Percentiles rank a stretch among this genome's conserved stretches.
phyloP scores from a whole-genome alignment of 176 grass and related monocot genomes.

The Avena sativa region DNA sequence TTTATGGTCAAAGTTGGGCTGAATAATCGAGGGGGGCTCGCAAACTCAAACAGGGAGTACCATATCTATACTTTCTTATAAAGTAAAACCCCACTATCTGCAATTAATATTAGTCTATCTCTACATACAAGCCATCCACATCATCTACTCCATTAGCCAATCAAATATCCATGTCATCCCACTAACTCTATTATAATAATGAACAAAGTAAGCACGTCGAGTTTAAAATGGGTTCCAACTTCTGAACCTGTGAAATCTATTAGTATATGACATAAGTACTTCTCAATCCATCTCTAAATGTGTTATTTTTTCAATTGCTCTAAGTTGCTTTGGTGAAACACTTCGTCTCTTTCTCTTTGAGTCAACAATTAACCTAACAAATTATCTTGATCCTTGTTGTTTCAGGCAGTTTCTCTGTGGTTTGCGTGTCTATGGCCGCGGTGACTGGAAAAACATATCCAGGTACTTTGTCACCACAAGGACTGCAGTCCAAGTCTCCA shows the following conservation, averaged over 20 bases:
- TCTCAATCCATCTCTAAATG: background rate
- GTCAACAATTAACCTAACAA: background rate
- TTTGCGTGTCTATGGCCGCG: background rate
- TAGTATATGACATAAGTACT: background rate
- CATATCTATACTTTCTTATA: too few relatives aligned
- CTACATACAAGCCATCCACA: too few relatives aligned
- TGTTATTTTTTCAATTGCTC: background rate
- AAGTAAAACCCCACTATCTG: too few relatives aligned
- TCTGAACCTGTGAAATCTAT: background rate
- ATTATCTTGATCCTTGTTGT: background rate
- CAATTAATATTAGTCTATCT: too few relatives aligned
- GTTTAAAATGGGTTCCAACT: background rate
- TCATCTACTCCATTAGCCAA: too few relatives aligned
- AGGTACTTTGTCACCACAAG: background rate
- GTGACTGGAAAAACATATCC: slow-evolving; percentile 37
- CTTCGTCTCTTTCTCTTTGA: background rate
- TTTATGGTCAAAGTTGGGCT: too few relatives aligned
- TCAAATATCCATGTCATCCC: too few relatives aligned
- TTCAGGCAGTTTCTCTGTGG: slow-evolving; percentile 17
- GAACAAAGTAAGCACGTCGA: background rate
- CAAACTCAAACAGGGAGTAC: too few relatives aligned
- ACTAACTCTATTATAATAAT: background rate
- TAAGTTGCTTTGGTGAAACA: background rate
- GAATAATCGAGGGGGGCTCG: too few relatives aligned
- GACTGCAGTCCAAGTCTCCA: background rate